These are phyloP conservation scores for Trichoderma cornu-damae DNA, from an alignment of 2,329 filamentous ascomycete species.

Conservation along the genomic window DNA sequence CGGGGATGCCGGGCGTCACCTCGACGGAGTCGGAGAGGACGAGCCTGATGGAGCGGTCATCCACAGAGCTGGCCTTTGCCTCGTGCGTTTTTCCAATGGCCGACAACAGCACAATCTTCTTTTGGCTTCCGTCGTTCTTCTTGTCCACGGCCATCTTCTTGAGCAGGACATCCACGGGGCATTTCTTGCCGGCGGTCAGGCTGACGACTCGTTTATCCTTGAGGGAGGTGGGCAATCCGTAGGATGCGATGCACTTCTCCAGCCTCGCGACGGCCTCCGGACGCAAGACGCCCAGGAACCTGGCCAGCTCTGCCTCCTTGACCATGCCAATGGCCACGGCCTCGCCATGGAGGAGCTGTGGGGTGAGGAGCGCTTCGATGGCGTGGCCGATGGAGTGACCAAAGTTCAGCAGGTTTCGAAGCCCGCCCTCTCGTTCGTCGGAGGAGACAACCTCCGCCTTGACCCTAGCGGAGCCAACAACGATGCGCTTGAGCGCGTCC, in stretches of 20 bases:
- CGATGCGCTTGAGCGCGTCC: conserved; percentile 67
- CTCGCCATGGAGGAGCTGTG: conserved; percentile 92
- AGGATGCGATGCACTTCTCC: conserved; percentile 90
- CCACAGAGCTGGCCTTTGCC: conserved; percentile 81
- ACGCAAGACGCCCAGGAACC: conserved; percentile 78
- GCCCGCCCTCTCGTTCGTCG: conserved; percentile 88
- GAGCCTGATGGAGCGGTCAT: conserved; percentile 75
- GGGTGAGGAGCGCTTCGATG: conserved; percentile 90
- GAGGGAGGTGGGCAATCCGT: conserved; percentile 79
- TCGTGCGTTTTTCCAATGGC: conserved; percentile 86
- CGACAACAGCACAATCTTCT: conserved; percentile 90
- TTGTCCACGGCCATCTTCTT: conserved; percentile 97
- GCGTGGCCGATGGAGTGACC: conserved; percentile 98
- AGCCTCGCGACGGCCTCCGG: conserved; percentile 85
- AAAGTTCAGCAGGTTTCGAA: conserved; percentile 94
- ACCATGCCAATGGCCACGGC: conserved; percentile 98
- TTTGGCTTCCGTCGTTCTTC: conserved; percentile 93
- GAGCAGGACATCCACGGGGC: conserved; percentile 78
- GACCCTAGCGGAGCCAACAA: conserved; percentile 83
- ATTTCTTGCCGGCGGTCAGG: conserved; percentile 79
- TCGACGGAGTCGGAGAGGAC: conserved; percentile 74
- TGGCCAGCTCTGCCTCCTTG: conserved; percentile 89
- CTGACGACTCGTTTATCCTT: conserved; percentile 77
- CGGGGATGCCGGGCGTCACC: conserved; percentile 66
- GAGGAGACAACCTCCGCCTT: conserved; percentile 93